phyloP scores from a whole-genome alignment of 2,329 filamentous ascomycete genomes.

The Neopestalotiopsis sp. region DNA sequence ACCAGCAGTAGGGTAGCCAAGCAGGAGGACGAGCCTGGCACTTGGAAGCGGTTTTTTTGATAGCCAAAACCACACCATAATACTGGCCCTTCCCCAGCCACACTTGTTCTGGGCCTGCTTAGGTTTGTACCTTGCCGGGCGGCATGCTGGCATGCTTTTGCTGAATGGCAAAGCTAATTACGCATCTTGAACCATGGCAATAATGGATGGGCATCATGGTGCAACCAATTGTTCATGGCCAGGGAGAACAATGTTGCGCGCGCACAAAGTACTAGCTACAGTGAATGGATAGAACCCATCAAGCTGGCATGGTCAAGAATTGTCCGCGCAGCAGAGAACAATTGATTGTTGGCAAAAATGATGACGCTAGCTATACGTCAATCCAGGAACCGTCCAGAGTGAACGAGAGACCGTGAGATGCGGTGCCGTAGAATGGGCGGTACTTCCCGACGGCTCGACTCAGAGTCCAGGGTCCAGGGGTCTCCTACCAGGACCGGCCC shows the following conservation, averaged over 20 bases:
- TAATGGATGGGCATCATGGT: background rate
- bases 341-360: background rate
- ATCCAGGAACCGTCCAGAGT: constrained; percentile 10
- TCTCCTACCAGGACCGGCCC: constrained; percentile 11
- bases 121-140: background rate
- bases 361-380: constrained; percentile 13
- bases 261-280: background rate
- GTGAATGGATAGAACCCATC: background rate
- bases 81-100: constrained; percentile 8
- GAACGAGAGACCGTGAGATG: background rate
- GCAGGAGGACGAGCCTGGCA: constrained; percentile 8
- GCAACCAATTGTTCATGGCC: background rate
- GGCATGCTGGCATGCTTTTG: background rate
- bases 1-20: background rate
- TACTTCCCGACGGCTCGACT: constrained; percentile 9
- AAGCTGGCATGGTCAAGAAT: background rate
- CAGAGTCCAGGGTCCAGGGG: constrained; percentile 12
- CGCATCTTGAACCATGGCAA: background rate
- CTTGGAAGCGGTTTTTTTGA: constrained; percentile 8
- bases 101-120: constrained; percentile 11
- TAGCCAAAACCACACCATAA: background rate
- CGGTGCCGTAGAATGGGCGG: constrained; percentile 2
- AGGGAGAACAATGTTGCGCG: background rate
- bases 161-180: constrained; percentile 1
- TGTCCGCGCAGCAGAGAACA: background rate